These are phyloP conservation scores for Hysterium pulicare DNA, from an alignment of 2,329 filamentous ascomycete genomes.

Conservation along the genomic window DNA sequence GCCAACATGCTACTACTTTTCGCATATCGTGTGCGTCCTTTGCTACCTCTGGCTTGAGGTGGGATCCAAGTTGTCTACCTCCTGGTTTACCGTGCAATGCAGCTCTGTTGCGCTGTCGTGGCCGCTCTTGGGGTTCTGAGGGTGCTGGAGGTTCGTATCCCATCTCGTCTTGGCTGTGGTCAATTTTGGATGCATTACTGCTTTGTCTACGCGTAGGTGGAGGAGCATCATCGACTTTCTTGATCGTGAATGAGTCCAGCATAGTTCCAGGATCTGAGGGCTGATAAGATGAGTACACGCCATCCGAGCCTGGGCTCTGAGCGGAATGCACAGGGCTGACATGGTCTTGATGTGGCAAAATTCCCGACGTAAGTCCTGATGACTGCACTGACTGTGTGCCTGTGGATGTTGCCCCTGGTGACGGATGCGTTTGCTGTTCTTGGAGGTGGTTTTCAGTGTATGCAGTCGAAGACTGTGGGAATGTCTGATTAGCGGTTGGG, in stretches of 20 bases:
- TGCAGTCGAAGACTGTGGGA: neutral
- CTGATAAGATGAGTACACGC: neutral
- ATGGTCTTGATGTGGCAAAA: neutral
- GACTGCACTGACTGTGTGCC: too few species aligned
- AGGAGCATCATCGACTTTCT: neutral
- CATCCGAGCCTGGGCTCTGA: neutral
- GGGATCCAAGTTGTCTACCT: conserved; percentile 38
- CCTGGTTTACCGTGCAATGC: conserved; percentile 25
- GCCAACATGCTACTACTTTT: conserved; percentile 47
- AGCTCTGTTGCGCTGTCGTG: neutral
- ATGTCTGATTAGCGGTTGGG: too few species aligned
- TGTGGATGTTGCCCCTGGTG: neutral
- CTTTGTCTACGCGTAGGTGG: neutral
- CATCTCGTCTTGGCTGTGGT: too few species aligned
- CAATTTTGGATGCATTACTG: neutral
- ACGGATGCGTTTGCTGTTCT: neutral
- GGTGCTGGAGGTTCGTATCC: neutral
- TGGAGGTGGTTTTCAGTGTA: neutral
- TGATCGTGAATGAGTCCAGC: neutral
- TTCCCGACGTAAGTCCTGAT: neutral
- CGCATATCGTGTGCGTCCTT: conserved; percentile 45
- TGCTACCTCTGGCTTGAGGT: conserved; percentile 33
- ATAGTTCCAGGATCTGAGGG: neutral
- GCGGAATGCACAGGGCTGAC: neutral
- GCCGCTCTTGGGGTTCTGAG: neutral